A percentile compares a stretch with the other conserved stretches of the same genome.
Conservation (phyloP, 129 eudicot genomes). For the Pulicaria dysenterica region DNA sequence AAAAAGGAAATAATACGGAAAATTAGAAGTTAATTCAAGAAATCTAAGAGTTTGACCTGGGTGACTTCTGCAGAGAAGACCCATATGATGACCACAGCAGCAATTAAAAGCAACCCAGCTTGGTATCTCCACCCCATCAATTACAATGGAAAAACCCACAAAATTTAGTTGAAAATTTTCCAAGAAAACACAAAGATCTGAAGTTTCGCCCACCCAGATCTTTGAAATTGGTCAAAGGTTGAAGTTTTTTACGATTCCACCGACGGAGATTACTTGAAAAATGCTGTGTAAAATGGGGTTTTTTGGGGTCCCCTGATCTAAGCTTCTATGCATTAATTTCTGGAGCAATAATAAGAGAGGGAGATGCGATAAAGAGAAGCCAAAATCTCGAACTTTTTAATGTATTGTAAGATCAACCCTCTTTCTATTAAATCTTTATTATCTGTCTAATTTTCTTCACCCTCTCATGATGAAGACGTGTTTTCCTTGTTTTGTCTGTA, state of each 20-base stretch:
- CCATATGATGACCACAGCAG: constrained; percentile 91
- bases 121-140: constrained; percentile 86
- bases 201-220: constrained; percentile 34
- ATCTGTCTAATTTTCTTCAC: constrained; percentile 17
- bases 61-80: constrained; percentile 98
- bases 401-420: constrained; percentile 11
- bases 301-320: constrained; percentile 23
- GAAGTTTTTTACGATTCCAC: constrained; percentile 1
- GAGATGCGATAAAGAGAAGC: constrained; percentile 14
- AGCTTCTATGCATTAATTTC: constrained; percentile 28
- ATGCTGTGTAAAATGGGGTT: constrained; percentile 33
- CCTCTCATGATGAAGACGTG: constrained; percentile 24
- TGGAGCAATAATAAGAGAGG: not conserved
- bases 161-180: constrained; percentile 8
- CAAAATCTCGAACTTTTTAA: not conserved
- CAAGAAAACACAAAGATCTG: constrained; percentile 35
- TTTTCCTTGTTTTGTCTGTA: not conserved
- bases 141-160: constrained; percentile 35
- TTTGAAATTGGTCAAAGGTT: constrained; percentile 23
- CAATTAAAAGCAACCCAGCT: constrained; percentile 82
- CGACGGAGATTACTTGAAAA: constrained; percentile 23
- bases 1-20: not conserved
- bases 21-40: not conserved
- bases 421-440: not conserved
- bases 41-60: constrained; percentile 58